Evolutionary conservation across 2,329 filamentous ascomycete species (phyloP).

Genomic region (Paraconiothyrium brasiliense): DNA sequence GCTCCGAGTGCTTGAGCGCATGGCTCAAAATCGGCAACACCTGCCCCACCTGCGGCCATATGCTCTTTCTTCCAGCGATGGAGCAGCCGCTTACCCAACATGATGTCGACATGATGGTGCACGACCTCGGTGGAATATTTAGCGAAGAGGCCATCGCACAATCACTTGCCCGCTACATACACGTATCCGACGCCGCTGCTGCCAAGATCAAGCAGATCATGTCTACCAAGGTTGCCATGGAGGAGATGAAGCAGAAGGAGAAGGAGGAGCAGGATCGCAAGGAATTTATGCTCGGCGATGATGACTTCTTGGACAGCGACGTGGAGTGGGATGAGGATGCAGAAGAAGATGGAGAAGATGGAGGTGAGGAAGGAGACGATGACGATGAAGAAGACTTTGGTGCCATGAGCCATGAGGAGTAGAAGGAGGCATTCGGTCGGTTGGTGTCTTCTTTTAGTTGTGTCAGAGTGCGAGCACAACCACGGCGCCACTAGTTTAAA

Average conservation of each 20-base stretch:
- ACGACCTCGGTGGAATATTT: slow-evolving; percentile 7
- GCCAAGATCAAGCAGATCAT: slow-evolving; percentile 10
- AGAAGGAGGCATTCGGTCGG: not conserved
- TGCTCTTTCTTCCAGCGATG: slow-evolving; percentile 23
- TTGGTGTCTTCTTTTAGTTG: too few species aligned
- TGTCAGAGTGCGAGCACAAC: not conserved
- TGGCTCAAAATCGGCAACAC: slow-evolving; percentile 31
- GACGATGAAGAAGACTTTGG: not conserved
- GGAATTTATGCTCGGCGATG: slow-evolving; percentile 14
- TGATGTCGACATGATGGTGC: slow-evolving; percentile 16
- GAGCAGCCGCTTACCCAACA: slow-evolving; percentile 21
- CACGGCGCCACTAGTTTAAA: not conserved
- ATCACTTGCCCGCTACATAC: slow-evolving; percentile 20
- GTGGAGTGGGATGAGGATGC: slow-evolving; percentile 15
- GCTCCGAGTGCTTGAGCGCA: slow-evolving; percentile 26
- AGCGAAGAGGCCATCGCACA: slow-evolving; percentile 11
- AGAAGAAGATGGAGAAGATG: slow-evolving; percentile 11
- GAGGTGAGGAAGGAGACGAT: slow-evolving; percentile 11
- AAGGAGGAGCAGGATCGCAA: slow-evolving; percentile 4
- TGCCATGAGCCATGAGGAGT: not conserved
- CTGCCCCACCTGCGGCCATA: slow-evolving; percentile 31
- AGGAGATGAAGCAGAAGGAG: slow-evolving; percentile 7
- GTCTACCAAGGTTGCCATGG: slow-evolving; percentile 18
- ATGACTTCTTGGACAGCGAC: slow-evolving; percentile 20
- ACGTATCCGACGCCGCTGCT: slow-evolving; percentile 13